Base-by-base conservation (phyloP, 2,329 filamentous ascomycete species). In the Phaeoacremonium minimum region DNA sequence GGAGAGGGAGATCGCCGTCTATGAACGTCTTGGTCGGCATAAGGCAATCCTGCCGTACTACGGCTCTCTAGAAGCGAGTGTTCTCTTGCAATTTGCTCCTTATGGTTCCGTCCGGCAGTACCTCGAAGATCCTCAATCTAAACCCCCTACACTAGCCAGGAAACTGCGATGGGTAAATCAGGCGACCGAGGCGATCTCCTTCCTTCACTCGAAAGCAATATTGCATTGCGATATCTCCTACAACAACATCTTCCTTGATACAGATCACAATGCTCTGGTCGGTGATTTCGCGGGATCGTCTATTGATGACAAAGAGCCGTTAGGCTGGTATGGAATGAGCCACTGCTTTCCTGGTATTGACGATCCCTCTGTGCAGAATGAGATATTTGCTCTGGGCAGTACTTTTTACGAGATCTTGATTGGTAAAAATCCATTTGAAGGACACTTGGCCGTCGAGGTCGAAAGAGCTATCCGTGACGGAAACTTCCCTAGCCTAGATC, bases 211-310 rank as follows among this genome's bases (percentile, higher is more conserved):
- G 9, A 41, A 34, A 15, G 14, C 14, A 14, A 26, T 37, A 17
- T 18, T 41, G 6, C 38, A 37, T 28, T 15, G 38, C 16, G 38
- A 41, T 19, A 36, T 41, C 6, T 41, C 34, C 15, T 41, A 35
- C 19, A 41, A 41, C 16, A 41, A 41, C 15, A 26, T 41, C 11
- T 41, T 41, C 15, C 18, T 41, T 7, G 35, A 41, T 22, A 28
- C 20, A n/a, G 12, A 3, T n/a, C 16, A 36, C n/a, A 31, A 41
- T 28, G 30, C 20, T 16, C 20, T 15, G 13, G 5, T 41, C 28
- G 38, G 38, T 9, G 38, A 41, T 22, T 37, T 41, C 34, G 34
- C 34, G n/a, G 38, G 38, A 15, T 40, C 38, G 11, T 37, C 38
- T 16, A 36, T 40, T 19, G 38, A 40, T 16, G 34, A 26, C 14